Evolutionary conservation across 2,329 filamentous ascomycete species (phyloP), one percentile per base, ranked within the genome.

Genomic region (Fusarium tricinctum): DNA sequence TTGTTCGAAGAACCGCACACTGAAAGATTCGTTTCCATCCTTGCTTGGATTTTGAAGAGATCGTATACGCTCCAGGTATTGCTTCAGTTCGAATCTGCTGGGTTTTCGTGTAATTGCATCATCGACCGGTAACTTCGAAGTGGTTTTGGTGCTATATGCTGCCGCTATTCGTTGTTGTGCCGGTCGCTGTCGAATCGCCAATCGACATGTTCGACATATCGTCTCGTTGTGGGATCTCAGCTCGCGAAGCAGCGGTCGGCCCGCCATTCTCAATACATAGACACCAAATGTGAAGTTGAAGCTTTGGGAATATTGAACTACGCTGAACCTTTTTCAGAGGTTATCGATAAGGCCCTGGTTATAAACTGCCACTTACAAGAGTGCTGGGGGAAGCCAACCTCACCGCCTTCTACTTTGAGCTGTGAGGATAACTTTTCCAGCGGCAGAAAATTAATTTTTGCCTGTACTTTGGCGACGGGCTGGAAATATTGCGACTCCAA

Each of bases 1-100:
- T 70, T 86, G 81, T 55, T 87, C 83, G 63, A 85, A 87, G 70
- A 80, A 86, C 10, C 81, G 79, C 13, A 86, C 78, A 4, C 77
- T 75, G 35, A 76, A 78, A 17, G 73, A 62, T 8, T 64, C 53
- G n/a, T 50, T 59, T 2, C 51, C 52, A 13, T 62, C 48, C 14
- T 70, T 66, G 13, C 66, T 66, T 1, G 68, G 47, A 22, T 63
- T 62, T 26, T 70, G 70, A 26, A 78, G 55, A 5, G 71, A 70
- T 39, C 71, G 66, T 15, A 78, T 71, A 6, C 72, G 71, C 20
- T 78, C 71, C 8, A 77, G 40, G 23, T 78, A 75, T 8, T 75
- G 60, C 39, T 62, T 63, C 30, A 78, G 40, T 47, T 79, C 76
- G 19, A 67, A 60, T 39, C 53, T 70, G 49, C 63, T 70, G 2